Evolutionary conservation across 768 basidiomycete species (phyloP).

Genomic region (Boletus reticuloceps): DNA sequence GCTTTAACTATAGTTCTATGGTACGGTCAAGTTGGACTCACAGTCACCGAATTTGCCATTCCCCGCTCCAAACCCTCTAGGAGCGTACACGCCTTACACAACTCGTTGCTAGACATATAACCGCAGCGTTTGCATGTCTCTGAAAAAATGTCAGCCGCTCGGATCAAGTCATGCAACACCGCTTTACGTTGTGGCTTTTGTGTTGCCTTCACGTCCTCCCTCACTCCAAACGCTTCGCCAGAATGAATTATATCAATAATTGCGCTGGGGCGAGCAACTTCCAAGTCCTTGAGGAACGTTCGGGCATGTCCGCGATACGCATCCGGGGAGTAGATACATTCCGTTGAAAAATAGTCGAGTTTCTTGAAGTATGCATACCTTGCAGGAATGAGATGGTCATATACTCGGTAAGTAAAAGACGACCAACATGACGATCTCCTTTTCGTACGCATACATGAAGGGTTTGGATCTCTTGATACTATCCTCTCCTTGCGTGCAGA

Average conservation of each 20-base stretch:
- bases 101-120: slow-evolving; percentile 93
- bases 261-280: slow-evolving; percentile 89
- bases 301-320: slow-evolving; percentile 97
- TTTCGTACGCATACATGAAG: slow-evolving; percentile 99
- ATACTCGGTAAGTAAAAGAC: neutral
- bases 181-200: slow-evolving; percentile 83
- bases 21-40: slow-evolving; percentile 33
- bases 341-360: slow-evolving; percentile 97
- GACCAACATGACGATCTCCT: slow-evolving; percentile 96
- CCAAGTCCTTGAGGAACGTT: slow-evolving; percentile 91
- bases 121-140: slow-evolving; percentile 92
- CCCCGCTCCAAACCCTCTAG: slow-evolving; percentile 90
- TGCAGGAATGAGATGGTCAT: slow-evolving; percentile 8
- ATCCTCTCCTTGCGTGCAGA: slow-evolving; percentile 95
- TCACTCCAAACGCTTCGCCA: slow-evolving; percentile 87
- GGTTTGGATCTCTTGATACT: slow-evolving; percentile 97
- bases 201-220: slow-evolving; percentile 77
- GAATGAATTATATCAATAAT: slow-evolving; percentile 99
- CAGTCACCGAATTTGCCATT: slow-evolving; percentile 60
- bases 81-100: slow-evolving; percentile 93
- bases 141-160: slow-evolving; percentile 29
- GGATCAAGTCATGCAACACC: neutral
- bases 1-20: neutral
- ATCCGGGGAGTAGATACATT: slow-evolving; percentile 98
- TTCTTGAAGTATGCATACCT: slow-evolving; percentile 99